These are phyloP conservation scores for Lepidium sativum DNA, from an alignment of 345 rosid species.

Conservation along the genomic window DNA sequence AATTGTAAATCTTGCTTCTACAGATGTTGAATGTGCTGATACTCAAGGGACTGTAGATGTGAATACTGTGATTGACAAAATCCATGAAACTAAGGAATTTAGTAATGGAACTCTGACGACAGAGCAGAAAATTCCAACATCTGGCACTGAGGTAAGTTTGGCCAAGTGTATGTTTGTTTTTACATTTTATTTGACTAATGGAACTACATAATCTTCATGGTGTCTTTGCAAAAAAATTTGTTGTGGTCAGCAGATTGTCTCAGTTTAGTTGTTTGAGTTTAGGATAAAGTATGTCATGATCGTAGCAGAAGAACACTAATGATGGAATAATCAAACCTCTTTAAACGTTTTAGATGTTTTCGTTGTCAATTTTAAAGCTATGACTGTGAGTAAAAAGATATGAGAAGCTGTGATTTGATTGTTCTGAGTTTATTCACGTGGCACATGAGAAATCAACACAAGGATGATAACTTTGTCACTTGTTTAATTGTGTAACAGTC, in stretches of 20 bases:
- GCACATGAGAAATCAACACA: not conserved
- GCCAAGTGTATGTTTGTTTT: not conserved
- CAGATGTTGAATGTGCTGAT: slow-evolving; percentile 2
- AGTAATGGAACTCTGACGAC: slow-evolving; percentile 16
- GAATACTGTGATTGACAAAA: not conserved
- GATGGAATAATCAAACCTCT: not conserved
- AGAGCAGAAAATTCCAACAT: not conserved
- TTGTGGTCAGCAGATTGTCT: slow-evolving; percentile 1
- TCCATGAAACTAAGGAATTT: slow-evolving; percentile 11
- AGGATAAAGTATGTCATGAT: not conserved
- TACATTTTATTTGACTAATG: not conserved
- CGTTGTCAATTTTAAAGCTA: not conserved
- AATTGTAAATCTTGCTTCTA: slow-evolving; percentile 9
- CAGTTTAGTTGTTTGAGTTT: not conserved
- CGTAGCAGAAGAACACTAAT: not conserved
- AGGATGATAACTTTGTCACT: not conserved
- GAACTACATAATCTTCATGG: not conserved
- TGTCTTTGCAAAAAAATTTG: not conserved
- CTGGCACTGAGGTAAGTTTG: slow-evolving; percentile 17
- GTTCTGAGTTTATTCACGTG: not conserved
- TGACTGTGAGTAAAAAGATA: not conserved
- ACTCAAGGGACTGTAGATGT: slow-evolving; percentile 2
- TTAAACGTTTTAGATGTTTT: not conserved
- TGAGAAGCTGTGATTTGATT: not conserved
- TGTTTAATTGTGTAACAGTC: slow-evolving; percentile 33